These are phyloP conservation scores for Nemophila menziesii DNA, from an alignment of 257 asterid genomes.

Conservation along the genomic window DNA sequence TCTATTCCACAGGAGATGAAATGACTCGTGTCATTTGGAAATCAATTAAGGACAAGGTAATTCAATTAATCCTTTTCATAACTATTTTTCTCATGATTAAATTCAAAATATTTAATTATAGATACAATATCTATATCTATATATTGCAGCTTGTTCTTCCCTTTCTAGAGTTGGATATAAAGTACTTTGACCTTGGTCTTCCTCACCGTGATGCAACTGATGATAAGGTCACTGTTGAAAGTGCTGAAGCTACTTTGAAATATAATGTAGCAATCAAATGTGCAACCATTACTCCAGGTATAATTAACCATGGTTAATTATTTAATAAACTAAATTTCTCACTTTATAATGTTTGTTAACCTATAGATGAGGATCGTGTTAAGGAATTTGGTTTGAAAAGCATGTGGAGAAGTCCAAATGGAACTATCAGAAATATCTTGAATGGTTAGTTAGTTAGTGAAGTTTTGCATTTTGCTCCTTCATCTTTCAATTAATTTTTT, in stretches of 20 bases:
- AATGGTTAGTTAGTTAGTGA: constrained; percentile 24
- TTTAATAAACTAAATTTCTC: neutral
- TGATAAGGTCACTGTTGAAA: constrained; percentile 92
- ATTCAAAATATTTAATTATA: constrained; percentile 8
- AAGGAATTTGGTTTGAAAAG: constrained; percentile 48
- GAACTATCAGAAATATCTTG: constrained; percentile 57
- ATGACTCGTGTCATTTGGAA: constrained; percentile 98
- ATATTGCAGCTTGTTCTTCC: constrained; percentile 74
- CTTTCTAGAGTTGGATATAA: constrained; percentile 87
- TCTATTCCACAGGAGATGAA: constrained; percentile 71
- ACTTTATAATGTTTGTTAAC: neutral
- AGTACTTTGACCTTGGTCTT: constrained; percentile 94
- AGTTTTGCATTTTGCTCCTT: neutral
- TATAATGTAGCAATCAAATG: constrained; percentile 97
- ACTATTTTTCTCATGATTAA: neutral
- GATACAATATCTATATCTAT: constrained; percentile 12
- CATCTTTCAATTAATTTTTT: constrained; percentile 7
- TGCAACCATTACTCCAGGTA: constrained; percentile 99
- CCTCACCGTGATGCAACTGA: constrained; percentile 92
- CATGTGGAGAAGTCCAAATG: constrained; percentile 73
- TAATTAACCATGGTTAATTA: constrained; percentile 4
- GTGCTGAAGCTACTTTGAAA: constrained; percentile 99
- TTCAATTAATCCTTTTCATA: neutral
- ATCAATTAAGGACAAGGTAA: constrained; percentile 88
- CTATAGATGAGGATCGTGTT: constrained; percentile 47